A percentile compares a stretch with the other conserved stretches of the same genome.
Conservation (phyloP, 1,284 basidiomycete species). For the Laetiporus sulphureus region DNA sequence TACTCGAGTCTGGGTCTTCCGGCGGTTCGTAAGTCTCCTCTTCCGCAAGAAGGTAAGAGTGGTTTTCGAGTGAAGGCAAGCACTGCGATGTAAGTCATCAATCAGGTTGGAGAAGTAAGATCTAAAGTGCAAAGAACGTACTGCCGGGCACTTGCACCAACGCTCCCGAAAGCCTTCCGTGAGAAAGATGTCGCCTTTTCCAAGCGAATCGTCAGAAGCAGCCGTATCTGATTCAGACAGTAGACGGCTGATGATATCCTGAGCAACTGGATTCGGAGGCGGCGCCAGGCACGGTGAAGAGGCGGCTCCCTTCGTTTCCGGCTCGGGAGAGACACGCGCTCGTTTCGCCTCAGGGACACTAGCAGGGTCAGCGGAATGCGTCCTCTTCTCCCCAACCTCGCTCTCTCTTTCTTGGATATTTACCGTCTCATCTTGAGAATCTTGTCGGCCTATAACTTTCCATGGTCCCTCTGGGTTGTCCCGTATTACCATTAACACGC, state of each 20-base stretch:
- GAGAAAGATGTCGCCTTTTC: slow-evolving; percentile 60
- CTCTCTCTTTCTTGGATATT: slow-evolving; percentile 8
- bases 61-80: slow-evolving; percentile 39
- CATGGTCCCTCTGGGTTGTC: slow-evolving; percentile 38
- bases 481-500: slow-evolving; percentile 57
- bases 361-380: slow-evolving; percentile 32
- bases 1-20: slow-evolving; percentile 75
- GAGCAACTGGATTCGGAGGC: slow-evolving; percentile 32
- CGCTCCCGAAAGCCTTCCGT: slow-evolving; percentile 61
- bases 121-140: slow-evolving; percentile 26
- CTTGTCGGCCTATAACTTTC: slow-evolving; percentile 35
- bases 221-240: background rate
- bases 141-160: slow-evolving; percentile 65
- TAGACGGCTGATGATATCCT: slow-evolving; percentile 26
- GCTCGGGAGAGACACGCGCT: slow-evolving; percentile 25
- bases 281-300: slow-evolving; percentile 45
- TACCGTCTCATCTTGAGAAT: slow-evolving; percentile 16
- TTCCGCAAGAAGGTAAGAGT: slow-evolving; percentile 61
- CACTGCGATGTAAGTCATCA: slow-evolving; percentile 36
- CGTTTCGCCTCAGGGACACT: slow-evolving; percentile 43
- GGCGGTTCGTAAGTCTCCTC: slow-evolving; percentile 79
- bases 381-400: slow-evolving; percentile 41
- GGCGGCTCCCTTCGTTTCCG: no score
- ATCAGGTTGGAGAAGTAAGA: background rate
- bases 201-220: background rate